phyloP scores from a whole-genome alignment of 176 grass and related monocot genomes.

The Oryza officinalis region DNA sequence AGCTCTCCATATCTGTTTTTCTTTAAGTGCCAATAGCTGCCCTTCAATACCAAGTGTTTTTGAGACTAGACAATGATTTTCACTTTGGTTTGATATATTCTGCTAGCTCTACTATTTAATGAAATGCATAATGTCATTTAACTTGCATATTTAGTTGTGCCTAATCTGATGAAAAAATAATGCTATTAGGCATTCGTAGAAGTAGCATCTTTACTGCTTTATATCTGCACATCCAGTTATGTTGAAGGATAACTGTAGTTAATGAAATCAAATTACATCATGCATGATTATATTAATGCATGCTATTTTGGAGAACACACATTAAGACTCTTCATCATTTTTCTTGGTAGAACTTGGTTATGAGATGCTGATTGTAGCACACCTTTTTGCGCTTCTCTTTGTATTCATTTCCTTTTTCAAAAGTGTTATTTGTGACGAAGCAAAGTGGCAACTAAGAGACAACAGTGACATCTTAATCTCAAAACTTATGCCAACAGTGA shows the following conservation, averaged over 20 bases:
- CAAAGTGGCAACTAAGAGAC: slow-evolving; percentile 22
- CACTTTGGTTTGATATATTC: not conserved
- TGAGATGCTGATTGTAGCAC: not conserved
- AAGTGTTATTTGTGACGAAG: not conserved
- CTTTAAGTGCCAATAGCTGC: not conserved
- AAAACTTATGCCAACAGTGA: not conserved
- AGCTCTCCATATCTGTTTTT: not conserved
- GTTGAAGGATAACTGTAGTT: not conserved
- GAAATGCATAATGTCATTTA: not conserved
- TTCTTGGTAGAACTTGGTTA: slow-evolving; percentile 3
- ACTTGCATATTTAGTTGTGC: not conserved
- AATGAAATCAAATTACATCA: not conserved
- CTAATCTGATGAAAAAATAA: not conserved
- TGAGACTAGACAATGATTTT: not conserved
- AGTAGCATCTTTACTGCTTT: not conserved
- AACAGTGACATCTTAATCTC: not conserved
- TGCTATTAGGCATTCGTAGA: not conserved
- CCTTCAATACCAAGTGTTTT: slow-evolving; percentile 10
- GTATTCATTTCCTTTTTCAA: not conserved
- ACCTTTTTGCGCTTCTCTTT: not conserved
- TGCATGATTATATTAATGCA: not conserved
- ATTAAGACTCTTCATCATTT: slow-evolving; percentile 5
- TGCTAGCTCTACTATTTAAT: not conserved
- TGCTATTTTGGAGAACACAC: slow-evolving; percentile 8
- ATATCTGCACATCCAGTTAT: not conserved